Conservation (phyloP, 306 rosid species). For the Casuarina equisetifolia region DNA sequence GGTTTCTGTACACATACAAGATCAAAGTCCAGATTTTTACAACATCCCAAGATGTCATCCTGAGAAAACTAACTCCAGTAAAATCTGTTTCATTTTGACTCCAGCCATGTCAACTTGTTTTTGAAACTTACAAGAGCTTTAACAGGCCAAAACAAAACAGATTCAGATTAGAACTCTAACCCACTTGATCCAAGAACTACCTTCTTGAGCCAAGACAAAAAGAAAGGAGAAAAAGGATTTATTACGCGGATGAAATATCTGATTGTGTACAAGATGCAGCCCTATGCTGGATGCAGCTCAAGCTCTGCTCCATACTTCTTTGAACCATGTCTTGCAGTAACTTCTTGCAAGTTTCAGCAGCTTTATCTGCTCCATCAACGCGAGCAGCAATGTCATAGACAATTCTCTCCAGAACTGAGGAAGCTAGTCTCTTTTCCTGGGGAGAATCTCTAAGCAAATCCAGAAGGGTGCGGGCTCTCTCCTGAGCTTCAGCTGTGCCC, state of each 20-base stretch:
- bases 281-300: slow-evolving; percentile 53
- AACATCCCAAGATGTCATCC: slow-evolving; percentile 29
- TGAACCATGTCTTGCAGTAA: slow-evolving; percentile 81
- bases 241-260: slow-evolving; percentile 43
- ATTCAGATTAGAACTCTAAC: slow-evolving; percentile 42
- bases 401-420: slow-evolving; percentile 69
- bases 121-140: neutral
- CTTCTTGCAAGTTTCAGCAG: slow-evolving; percentile 73
- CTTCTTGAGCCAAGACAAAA: neutral
- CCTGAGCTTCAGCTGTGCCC: slow-evolving; percentile 73
- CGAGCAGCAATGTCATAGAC: slow-evolving; percentile 70
- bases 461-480: slow-evolving; percentile 65
- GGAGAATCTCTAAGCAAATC: slow-evolving; percentile 88
- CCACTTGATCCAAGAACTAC: slow-evolving; percentile 5
- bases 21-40: slow-evolving; percentile 29
- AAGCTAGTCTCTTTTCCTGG: slow-evolving; percentile 53
- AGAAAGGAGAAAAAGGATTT: neutral
- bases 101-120: slow-evolving; percentile 25
- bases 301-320: slow-evolving; percentile 68
- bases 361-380: slow-evolving; percentile 79
- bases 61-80: slow-evolving; percentile 41
- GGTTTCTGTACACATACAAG: slow-evolving; percentile 32
- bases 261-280: slow-evolving; percentile 56
- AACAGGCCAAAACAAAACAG: slow-evolving; percentile 41
- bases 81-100: slow-evolving; percentile 30